Percentiles rank a stretch among this genome's conserved stretches.
Evolutionary conservation across 192 early-diverging fungal genomes (phyloP).

Genomic region (Backusella luteola): DNA sequence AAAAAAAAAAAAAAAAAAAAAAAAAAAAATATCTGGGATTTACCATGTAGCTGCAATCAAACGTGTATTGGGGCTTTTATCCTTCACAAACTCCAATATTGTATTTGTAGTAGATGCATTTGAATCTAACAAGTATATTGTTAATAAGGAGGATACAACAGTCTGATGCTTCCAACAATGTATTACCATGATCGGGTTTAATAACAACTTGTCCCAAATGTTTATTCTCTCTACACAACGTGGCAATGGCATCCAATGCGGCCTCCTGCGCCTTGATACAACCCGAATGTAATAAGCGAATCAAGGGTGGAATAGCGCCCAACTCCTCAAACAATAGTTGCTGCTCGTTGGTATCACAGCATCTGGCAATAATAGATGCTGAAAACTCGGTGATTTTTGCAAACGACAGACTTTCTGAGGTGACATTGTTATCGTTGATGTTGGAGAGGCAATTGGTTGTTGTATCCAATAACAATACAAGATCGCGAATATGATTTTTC

Average conservation of each 20-base stretch:
- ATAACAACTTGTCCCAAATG: slow-evolving; percentile 54
- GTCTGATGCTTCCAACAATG: too few relatives aligned
- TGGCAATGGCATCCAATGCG: slow-evolving; percentile 72
- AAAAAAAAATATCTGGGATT: not conserved
- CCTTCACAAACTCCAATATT: slow-evolving; percentile 64
- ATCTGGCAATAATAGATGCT: slow-evolving; percentile 60
- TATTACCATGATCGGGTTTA: slow-evolving; percentile 41
- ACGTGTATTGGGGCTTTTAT: slow-evolving; percentile 65
- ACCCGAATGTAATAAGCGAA: slow-evolving; percentile 52
- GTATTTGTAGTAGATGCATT: slow-evolving; percentile 26
- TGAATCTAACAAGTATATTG: not conserved
- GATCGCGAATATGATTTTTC: slow-evolving; percentile 42
- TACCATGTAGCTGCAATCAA: slow-evolving; percentile 72
- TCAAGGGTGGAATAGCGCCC: slow-evolving; percentile 57
- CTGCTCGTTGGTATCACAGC: slow-evolving; percentile 57
- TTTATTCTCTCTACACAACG: slow-evolving; percentile 59
- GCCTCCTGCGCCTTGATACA: slow-evolving; percentile 73
- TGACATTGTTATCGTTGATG: not conserved
- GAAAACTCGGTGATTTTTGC: slow-evolving; percentile 62
- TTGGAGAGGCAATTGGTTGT: slow-evolving; percentile 12
- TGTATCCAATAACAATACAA: slow-evolving; percentile 49
- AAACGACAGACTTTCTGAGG: slow-evolving; percentile 17
- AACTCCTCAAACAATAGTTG: slow-evolving; percentile 55
- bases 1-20: too few relatives aligned
- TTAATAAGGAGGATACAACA: too few relatives aligned